Base-by-base conservation (phyloP, 2,329 filamentous ascomycete genomes). In the Penicillium sp. region DNA sequence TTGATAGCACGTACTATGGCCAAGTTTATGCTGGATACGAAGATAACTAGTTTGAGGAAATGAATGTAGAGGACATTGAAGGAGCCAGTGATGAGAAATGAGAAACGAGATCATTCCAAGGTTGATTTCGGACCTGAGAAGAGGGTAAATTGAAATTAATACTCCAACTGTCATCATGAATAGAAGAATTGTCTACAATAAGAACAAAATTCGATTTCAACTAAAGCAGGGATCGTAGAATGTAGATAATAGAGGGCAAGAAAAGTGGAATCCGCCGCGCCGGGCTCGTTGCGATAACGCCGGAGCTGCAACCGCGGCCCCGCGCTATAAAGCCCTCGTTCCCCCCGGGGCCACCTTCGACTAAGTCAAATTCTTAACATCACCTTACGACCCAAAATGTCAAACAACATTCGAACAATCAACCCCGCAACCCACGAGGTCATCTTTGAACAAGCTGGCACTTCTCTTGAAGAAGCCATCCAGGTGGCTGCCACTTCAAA, bases 351-450 rank as follows among this genome's bases (percentile, higher is more conserved):
- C 24, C 44, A 36, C 39, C 34, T 16, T 10, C 13, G 24, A n/a
- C 14, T 16, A 22, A 7, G 31, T 34, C 40, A 36, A 7, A 21
- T 31, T 34, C 14, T 22, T 36, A 16, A 9, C 8, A 50, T 13
- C 6, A 42, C 31, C 22, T 14, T 16, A 27, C 22, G 16, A n/a
- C n/a, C 9, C 53, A 61, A 24, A 27, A 69, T 67, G 64, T 41
- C 59, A 18, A 69, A 68, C 59, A 55, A 60, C 39, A 67, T 69
- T 27, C 58, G 59, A 47, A 97, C 92, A 59, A 90, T 97, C 74
- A 96, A 92, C 3, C 92, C 92, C 51, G 88, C 85, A 59, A 96
- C 92, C 60, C 92, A 93, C 76, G 86, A 93, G 77, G 81, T 88
- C 57, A 86, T 97, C 72, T 77, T 95, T 62, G 89, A 87, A 53